A percentile compares a stretch with the other conserved stretches of the same genome.
phyloP scores from a whole-genome alignment of 129 eudicot species.

The Scalesia atractyloides region DNA sequence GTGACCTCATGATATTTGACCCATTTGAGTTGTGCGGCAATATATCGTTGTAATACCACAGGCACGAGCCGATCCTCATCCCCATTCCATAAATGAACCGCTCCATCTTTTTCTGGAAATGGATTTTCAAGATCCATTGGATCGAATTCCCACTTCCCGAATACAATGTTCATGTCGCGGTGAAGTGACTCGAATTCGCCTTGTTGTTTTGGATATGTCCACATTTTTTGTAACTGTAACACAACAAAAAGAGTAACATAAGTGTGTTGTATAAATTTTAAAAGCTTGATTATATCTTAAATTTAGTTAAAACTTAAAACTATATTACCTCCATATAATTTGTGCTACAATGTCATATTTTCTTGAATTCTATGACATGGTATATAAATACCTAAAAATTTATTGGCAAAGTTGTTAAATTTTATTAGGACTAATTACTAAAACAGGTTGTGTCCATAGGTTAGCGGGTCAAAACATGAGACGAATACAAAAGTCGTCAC shows the following conservation, averaged over 20 bases:
- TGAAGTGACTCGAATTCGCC: conserved; percentile 69
- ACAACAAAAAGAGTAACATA: not conserved
- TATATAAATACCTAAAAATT: no score
- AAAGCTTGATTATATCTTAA: no score
- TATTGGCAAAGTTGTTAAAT: no score
- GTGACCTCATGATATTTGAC: conserved; percentile 26
- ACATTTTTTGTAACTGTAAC: conserved; percentile 31
- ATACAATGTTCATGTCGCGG: conserved; percentile 61
- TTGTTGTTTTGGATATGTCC: conserved; percentile 49
- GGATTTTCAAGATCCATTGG: conserved; percentile 59
- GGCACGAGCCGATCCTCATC: conserved; percentile 60
- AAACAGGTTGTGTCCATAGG: no score
- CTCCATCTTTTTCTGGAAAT: conserved; percentile 47
- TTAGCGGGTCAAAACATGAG: no score
- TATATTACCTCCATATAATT: no score
- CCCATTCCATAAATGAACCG: conserved; percentile 74
- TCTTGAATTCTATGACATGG: no score
- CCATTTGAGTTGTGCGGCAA: conserved; percentile 57
- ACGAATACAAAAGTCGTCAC: no score
- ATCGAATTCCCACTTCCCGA: conserved; percentile 75
- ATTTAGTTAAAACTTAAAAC: no score
- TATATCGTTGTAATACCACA: conserved; percentile 56
- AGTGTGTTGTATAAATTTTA: no score
- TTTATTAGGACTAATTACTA: no score
- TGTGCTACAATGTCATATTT: no score